Conservation (phyloP, 106 monocot genomes). For the Apostasia ramifera region DNA sequence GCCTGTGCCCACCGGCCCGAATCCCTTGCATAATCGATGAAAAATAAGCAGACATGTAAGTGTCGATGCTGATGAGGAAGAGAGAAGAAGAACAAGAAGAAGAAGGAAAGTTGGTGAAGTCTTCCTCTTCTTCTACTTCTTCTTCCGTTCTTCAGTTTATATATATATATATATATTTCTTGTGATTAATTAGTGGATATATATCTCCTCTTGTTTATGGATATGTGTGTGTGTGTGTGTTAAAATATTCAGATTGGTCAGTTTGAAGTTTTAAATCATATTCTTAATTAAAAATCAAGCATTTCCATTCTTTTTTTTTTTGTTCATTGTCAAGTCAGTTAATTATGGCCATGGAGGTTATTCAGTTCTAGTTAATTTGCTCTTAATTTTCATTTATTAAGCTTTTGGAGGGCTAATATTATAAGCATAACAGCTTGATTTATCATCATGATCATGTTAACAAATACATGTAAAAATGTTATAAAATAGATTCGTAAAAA, state of each 20-base stretch:
- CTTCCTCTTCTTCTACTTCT: background rate
- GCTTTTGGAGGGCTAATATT: no score
- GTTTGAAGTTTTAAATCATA: no score
- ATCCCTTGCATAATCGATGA: constrained; percentile 19
- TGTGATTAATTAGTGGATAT: background rate
- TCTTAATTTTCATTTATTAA: no score
- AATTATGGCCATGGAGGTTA: no score
- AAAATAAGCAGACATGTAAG: background rate
- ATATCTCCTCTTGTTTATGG: background rate
- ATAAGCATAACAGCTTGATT: no score
- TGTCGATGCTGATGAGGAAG: background rate
- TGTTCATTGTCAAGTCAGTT: no score
- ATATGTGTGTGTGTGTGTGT: background rate
- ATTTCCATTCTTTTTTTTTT: background rate
- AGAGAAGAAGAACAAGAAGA: background rate
- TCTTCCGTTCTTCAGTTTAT: background rate
- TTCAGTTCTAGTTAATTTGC: no score
- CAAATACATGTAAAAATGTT: no score
- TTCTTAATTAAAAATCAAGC: no score
- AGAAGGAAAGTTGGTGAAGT: background rate
- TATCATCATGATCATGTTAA: no score
- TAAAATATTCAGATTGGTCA: no score
- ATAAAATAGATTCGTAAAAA: no score
- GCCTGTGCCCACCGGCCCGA: constrained; percentile 16
- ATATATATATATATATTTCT: background rate